Conservation (phyloP, 2,329 filamentous ascomycete genomes). For the Byssothecium circinans region DNA sequence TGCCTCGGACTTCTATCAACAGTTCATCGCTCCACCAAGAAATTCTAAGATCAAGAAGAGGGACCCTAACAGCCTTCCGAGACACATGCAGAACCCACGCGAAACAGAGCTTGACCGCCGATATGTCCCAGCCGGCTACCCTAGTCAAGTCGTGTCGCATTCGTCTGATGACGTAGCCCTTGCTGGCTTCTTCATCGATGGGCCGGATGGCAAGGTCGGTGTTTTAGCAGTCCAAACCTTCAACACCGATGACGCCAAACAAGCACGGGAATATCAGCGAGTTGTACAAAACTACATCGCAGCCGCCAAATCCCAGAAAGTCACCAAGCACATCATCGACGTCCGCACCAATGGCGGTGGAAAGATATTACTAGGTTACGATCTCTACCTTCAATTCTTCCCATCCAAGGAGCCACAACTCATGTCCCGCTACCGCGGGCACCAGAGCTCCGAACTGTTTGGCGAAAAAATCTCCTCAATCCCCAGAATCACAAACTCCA, state of each 20-base stretch:
- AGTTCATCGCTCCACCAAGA: conserved; percentile 29
- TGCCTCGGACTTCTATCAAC: conserved; percentile 45
- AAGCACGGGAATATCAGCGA: conserved; percentile 39
- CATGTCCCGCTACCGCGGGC: conserved; percentile 51
- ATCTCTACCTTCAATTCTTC: conserved; percentile 58
- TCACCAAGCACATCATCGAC: conserved; percentile 65
- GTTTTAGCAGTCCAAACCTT: conserved; percentile 51
- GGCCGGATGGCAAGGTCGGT: conserved; percentile 47
- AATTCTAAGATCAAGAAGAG: conserved; percentile 26
- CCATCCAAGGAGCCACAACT: conserved; percentile 49
- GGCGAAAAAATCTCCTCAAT: conserved; percentile 26
- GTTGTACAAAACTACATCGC: conserved; percentile 51
- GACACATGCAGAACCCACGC: conserved; percentile 31
- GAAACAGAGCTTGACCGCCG: conserved; percentile 30
- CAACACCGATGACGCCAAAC: conserved; percentile 25
- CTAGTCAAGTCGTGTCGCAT: conserved; percentile 41
- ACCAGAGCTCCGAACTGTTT: conserved; percentile 36
- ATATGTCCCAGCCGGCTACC: conserved; percentile 37
- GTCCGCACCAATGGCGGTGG: conserved; percentile 65
- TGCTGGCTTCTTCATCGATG: conserved; percentile 51
- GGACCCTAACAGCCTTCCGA: conserved; percentile 26
- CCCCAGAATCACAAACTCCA: conserved; percentile 12
- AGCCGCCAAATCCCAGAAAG: conserved; percentile 50
- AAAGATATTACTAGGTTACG: conserved; percentile 43
- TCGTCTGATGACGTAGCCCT: conserved; percentile 36